Base-by-base conservation (phyloP, 805 yeast species). In the Lipomyces yamadae region DNA sequence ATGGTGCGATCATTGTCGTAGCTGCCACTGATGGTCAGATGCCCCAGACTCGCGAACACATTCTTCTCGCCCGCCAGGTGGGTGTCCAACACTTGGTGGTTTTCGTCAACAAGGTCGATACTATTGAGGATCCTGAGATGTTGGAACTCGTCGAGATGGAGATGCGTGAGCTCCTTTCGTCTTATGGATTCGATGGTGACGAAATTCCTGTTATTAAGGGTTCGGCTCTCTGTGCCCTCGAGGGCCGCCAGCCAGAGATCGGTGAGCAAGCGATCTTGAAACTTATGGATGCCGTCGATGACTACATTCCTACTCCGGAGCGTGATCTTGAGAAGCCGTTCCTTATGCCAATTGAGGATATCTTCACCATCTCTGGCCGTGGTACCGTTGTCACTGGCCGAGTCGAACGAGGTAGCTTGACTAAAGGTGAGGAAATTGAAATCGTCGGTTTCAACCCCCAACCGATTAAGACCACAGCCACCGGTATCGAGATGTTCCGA, bases 31-130 rank as follows among this genome's bases (percentile, higher is more conserved):
- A 95, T 78, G 99, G 99, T 78, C 97, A 92, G 83, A 95, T 94
- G 98, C 98, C 98, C 78, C 99, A 95, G 85, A 95, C 99, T 74
- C 91, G 98, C 85, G 99, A 95, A 84, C 99, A 95, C 84, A 85
- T 95, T 83, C 84, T 95, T 81, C 88, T 95, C 77, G 99, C 99
- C 72, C 92, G 98, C 85, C 99, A 95, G 85, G 98, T 95, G 79
- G 99, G 99, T 86, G 97, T 95, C 73, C 96, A 94, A 83, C 87
- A 92, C 82, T 86, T 95, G 78, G 98, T 95, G 80, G 99, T 95
- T 62, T 95, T 91, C 76, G 98, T 95, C 68, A 95, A 95, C 90
- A 95, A 95, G 85, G 95, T 95, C 75, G 99, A 95, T 81, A 90
- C 97, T 75, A 87, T 95, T 78, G 98, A 95, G 78, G 99, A 95